Conservation (phyloP, 2,329 filamentous ascomycete species). For the Penicillium polonicum region DNA sequence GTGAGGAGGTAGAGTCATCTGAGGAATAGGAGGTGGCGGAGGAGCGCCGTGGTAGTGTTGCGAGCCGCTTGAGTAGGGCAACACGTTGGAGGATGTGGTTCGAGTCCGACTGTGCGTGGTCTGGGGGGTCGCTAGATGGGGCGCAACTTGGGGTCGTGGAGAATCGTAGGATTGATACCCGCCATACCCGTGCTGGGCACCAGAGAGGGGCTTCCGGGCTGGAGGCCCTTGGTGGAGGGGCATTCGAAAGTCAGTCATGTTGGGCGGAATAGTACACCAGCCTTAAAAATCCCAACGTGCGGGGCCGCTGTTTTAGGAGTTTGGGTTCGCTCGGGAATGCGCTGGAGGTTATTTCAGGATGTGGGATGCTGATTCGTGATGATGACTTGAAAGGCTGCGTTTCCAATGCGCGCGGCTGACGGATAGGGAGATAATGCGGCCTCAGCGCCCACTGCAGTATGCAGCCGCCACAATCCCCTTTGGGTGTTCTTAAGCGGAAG, state of each 20-base stretch:
- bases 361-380: neutral
- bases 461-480: slow-evolving; percentile 12
- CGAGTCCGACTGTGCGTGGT: slow-evolving; percentile 39
- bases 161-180: slow-evolving; percentile 30
- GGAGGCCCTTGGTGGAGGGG: slow-evolving; percentile 36
- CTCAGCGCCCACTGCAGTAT: slow-evolving; percentile 19
- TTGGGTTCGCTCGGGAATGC: slow-evolving; percentile 3
- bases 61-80: slow-evolving; percentile 29
- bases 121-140: slow-evolving; percentile 28
- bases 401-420: slow-evolving; percentile 23
- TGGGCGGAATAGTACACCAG: slow-evolving; percentile 29
- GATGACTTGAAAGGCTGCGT: slow-evolving; percentile 5
- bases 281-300: slow-evolving; percentile 25
- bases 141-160: slow-evolving; percentile 25
- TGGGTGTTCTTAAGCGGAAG: slow-evolving; percentile 1
- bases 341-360: neutral
- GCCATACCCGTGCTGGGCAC: slow-evolving; percentile 24
- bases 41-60: slow-evolving; percentile 29
- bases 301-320: neutral
- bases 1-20: slow-evolving; percentile 28
- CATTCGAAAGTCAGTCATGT: slow-evolving; percentile 41
- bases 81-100: slow-evolving; percentile 40
- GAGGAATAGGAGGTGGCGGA: slow-evolving; percentile 28
- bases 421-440: slow-evolving; percentile 18
- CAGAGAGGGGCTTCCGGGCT: slow-evolving; percentile 31